These are phyloP conservation scores for Coniferiporia weirii DNA, from an alignment of 1,284 basidiomycete genomes.

Conservation along the genomic window DNA sequence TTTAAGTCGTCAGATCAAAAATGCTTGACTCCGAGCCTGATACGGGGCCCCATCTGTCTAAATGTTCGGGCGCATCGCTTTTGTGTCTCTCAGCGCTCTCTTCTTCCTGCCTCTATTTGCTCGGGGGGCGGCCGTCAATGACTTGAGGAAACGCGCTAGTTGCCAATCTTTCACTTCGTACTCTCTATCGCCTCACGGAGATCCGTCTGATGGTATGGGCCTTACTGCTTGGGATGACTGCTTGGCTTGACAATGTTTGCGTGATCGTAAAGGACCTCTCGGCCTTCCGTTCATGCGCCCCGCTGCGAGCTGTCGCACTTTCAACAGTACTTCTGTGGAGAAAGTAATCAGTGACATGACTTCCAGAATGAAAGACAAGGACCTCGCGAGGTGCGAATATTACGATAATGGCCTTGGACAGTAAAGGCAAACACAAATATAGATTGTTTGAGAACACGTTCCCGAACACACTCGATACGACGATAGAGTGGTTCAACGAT, in stretches of 20 bases:
- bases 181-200: not conserved
- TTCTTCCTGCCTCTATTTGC: not conserved
- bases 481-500: slow-evolving; percentile 23
- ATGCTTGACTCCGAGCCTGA: not conserved
- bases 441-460: slow-evolving; percentile 25
- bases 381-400: slow-evolving; percentile 20
- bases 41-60: not conserved
- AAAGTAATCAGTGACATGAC: slow-evolving; percentile 23
- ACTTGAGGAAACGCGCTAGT: not conserved
- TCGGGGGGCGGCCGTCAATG: not conserved
- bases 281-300: slow-evolving; percentile 23
- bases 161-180: not conserved
- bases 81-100: not conserved
- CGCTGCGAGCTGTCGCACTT: slow-evolving; percentile 21
- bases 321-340: slow-evolving; percentile 21
- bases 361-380: slow-evolving; percentile 22
- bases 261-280: slow-evolving; percentile 17
- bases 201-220: not conserved
- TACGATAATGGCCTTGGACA: not conserved
- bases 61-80: not conserved
- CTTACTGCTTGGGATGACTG: not conserved
- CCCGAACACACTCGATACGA: slow-evolving; percentile 22
- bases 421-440: not conserved
- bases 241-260: not conserved
- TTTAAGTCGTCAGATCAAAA: not conserved